Evolutionary conservation across 2,329 filamentous ascomycete genomes (phyloP).

Genomic region (Xylaria sp.): DNA sequence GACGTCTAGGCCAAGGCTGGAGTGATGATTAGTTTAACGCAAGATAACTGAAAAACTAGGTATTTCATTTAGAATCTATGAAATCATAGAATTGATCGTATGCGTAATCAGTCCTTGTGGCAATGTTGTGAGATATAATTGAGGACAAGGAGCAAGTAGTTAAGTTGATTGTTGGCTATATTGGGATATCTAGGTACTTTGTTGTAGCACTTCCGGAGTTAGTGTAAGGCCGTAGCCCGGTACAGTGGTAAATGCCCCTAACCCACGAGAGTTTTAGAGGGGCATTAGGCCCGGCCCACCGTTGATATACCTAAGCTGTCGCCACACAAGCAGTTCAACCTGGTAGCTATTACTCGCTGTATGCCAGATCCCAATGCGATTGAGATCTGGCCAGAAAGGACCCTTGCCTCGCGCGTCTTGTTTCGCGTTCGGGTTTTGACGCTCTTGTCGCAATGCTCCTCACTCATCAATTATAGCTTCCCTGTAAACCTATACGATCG

Average conservation of each 20-base stretch:
- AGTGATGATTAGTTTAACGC: not conserved
- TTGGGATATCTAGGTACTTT: not conserved
- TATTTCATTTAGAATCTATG: not conserved
- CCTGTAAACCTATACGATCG: not conserved
- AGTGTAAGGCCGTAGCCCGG: not conserved
- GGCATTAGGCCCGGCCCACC: too few species aligned
- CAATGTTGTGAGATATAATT: not conserved
- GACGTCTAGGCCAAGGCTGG: too few species aligned
- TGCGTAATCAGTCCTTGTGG: not conserved
- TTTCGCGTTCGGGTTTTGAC: not conserved
- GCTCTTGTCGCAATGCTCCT: not conserved
- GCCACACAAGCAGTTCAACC: not conserved
- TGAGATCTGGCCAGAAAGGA: slow-evolving; percentile 37
- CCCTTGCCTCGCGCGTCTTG: not conserved
- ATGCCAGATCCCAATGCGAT: slow-evolving; percentile 5
- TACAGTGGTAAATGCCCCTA: not conserved
- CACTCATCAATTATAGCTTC: slow-evolving; percentile 6
- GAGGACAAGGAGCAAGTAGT: not conserved
- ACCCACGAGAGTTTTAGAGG: not conserved
- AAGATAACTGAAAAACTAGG: not conserved
- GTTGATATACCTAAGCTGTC: not conserved
- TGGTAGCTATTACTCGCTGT: not conserved
- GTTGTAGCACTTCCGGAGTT: not conserved
- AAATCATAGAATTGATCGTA: not conserved
- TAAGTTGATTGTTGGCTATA: not conserved